Evolutionary conservation across 2,329 filamentous ascomycete species (phyloP).

Genomic region (Penicillium sp.): DNA sequence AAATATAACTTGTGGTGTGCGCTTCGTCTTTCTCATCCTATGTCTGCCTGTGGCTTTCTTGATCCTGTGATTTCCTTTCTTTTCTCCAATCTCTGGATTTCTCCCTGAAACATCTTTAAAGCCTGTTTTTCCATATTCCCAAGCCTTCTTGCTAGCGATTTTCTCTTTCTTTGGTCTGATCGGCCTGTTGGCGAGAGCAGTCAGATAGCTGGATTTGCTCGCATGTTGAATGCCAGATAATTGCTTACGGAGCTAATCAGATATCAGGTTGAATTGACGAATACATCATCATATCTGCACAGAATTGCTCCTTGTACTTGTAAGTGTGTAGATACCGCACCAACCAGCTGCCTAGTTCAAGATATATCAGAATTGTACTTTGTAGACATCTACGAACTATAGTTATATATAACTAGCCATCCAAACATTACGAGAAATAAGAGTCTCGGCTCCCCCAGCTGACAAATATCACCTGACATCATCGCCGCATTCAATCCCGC

Average conservation of each 20-base stretch:
- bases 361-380: neutral
- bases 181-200: neutral
- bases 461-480: conserved; percentile 28
- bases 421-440: neutral
- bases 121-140: conserved; percentile 26
- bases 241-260: neutral
- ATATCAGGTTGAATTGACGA: conserved; percentile 4
- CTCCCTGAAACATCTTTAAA: conserved; percentile 7
- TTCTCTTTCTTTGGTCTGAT: conserved; percentile 4
- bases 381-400: neutral
- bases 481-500: conserved; percentile 15
- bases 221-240: neutral
- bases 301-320: neutral
- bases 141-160: conserved; percentile 16
- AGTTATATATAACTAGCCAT: too few relatives aligned
- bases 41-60: neutral
- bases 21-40: neutral
- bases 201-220: neutral
- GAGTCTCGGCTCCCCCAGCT: neutral
- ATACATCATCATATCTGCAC: conserved; percentile 2
- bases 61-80: conserved; percentile 3
- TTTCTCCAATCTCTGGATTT: conserved; percentile 4
- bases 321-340: neutral
- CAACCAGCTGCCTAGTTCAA: neutral
- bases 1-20: neutral